A percentile compares a stretch with the other conserved stretches of the same genome.
These are phyloP conservation scores for Aureobasidium leucospermi DNA, from an alignment of 2,329 filamentous ascomycete genomes.

Conservation along the genomic window DNA sequence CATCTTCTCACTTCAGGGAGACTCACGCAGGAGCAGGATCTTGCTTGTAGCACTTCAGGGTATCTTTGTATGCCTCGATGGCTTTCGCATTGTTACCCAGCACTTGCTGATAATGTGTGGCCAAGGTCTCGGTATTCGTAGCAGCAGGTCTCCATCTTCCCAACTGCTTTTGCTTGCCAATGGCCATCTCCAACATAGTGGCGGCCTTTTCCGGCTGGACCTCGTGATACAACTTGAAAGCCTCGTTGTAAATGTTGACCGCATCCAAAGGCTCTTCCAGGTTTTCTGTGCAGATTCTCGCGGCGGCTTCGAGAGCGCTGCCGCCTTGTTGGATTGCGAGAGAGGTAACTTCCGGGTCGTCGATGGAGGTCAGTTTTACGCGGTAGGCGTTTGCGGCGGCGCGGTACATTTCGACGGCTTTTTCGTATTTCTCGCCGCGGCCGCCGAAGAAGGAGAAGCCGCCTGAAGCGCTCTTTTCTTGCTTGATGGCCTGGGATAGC, in stretches of 20 bases:
- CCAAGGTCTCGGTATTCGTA: slow-evolving; percentile 81
- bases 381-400: slow-evolving; percentile 77
- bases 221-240: slow-evolving; percentile 91
- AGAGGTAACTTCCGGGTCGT: background rate
- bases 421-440: slow-evolving; percentile 79
- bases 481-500: slow-evolving; percentile 70
- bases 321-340: slow-evolving; percentile 53
- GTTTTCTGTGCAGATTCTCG: slow-evolving; percentile 68
- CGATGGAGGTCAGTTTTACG: slow-evolving; percentile 7
- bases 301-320: slow-evolving; percentile 83
- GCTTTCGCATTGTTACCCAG: slow-evolving; percentile 71
- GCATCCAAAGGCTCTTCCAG: slow-evolving; percentile 90
- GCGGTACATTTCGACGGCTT: slow-evolving; percentile 78
- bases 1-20: too few species aligned
- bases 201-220: slow-evolving; percentile 76
- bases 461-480: slow-evolving; percentile 61
- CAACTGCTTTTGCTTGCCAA: slow-evolving; percentile 78
- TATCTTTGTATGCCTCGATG: slow-evolving; percentile 66
- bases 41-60: slow-evolving; percentile 76
- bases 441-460: slow-evolving; percentile 90
- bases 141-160: slow-evolving; percentile 89
- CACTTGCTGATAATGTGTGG: slow-evolving; percentile 77
- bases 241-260: slow-evolving; percentile 79
- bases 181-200: slow-evolving; percentile 68
- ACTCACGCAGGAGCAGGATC: slow-evolving; percentile 77